Conservation (phyloP, 2,329 filamentous ascomycete species). For the Pseudogymnoascus destructans region DNA sequence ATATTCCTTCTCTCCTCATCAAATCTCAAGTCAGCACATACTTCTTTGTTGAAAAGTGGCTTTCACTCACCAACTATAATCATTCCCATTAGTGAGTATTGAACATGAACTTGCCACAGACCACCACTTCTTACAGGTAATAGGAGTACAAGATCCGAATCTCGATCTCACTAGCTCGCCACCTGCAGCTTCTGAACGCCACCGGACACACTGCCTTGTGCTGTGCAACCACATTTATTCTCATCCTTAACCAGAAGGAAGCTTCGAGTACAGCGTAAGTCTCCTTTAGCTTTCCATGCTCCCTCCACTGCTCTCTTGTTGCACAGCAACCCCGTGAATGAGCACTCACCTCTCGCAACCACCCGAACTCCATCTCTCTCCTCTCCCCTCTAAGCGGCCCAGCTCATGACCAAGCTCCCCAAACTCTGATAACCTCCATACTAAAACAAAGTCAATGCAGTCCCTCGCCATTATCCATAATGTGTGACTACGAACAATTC, state of each 20-base stretch:
- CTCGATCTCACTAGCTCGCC: not conserved
- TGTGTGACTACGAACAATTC: constrained; percentile 63
- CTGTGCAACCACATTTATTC: not conserved
- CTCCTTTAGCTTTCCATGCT: not conserved
- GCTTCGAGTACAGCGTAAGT: constrained; percentile 1
- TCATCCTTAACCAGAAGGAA: not conserved
- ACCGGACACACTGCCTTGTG: not conserved
- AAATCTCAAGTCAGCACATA: not conserved
- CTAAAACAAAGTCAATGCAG: not conserved
- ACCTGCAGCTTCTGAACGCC: not conserved
- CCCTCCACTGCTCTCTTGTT: not conserved
- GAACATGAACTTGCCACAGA: not conserved
- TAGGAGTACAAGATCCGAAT: constrained; percentile 1
- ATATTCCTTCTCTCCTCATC: not conserved
- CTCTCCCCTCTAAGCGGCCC: not conserved
- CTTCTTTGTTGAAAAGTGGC: not conserved
- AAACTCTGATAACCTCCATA: not conserved
- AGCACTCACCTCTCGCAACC: not conserved
- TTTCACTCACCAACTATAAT: not conserved
- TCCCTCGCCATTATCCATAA: constrained; percentile 23
- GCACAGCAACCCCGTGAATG: not conserved
- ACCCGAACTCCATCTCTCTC: not conserved
- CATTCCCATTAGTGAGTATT: not conserved
- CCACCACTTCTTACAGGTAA: not conserved
- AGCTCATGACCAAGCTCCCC: not conserved